phyloP scores from a whole-genome alignment of 2,329 filamentous ascomycete species.

The Cryphonectria radicalis region DNA sequence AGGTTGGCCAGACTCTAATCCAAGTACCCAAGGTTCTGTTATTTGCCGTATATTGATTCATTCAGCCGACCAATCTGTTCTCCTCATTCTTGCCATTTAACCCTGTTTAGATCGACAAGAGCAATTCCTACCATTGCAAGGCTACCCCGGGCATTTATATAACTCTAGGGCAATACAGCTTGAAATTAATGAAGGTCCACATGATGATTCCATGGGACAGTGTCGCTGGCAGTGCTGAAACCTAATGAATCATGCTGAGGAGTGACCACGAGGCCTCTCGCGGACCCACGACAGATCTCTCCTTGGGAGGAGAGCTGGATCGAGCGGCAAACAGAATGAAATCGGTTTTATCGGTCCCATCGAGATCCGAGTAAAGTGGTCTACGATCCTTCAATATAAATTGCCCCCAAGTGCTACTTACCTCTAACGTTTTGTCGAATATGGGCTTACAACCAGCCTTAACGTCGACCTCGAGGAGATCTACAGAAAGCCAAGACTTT shows the following conservation, averaged over 20 bases:
- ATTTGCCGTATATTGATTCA: constrained; percentile 23
- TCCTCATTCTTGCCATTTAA: neutral
- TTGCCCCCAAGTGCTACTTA: constrained; percentile 6
- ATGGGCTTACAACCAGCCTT: neutral
- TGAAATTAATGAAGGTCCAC: constrained; percentile 4
- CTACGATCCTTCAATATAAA: constrained; percentile 1
- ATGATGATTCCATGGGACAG: neutral
- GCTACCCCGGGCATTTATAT: neutral
- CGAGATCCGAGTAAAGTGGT: neutral
- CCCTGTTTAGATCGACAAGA: constrained; percentile 10
- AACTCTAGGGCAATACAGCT: constrained; percentile 2
- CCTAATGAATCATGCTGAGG: neutral
- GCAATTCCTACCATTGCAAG: constrained; percentile 2
- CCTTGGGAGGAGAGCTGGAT: neutral
- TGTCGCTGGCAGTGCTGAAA: neutral
- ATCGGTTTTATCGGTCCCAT: neutral
- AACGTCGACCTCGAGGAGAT: constrained; percentile 3
- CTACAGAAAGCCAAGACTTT: constrained; percentile 14
- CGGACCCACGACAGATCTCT: neutral
- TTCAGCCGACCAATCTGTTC: constrained; percentile 24
- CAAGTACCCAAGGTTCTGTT: constrained; percentile 3
- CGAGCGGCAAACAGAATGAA: neutral
- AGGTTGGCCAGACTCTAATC: neutral
- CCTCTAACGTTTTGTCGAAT: too few species aligned
- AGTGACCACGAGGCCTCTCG: neutral